These are phyloP conservation scores for Debaryomyces subglobosus DNA, from an alignment of 1,139 yeast species.

Conservation along the genomic window DNA sequence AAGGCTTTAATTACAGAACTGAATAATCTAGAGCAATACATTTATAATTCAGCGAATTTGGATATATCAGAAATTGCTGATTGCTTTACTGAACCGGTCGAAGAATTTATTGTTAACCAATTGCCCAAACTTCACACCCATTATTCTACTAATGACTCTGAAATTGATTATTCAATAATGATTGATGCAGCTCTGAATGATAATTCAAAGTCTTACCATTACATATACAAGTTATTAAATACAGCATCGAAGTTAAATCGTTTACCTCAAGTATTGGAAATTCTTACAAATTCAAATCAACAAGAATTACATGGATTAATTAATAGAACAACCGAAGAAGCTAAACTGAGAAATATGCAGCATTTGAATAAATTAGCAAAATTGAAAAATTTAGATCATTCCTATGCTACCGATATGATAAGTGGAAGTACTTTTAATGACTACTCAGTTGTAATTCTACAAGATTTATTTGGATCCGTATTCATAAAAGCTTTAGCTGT, in stretches of 20 bases:
- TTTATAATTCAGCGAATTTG: conserved; percentile 59
- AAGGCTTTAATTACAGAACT: conserved; percentile 40
- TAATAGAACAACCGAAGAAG: conserved; percentile 65
- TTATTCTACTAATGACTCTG: conserved; percentile 23
- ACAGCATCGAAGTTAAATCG: conserved; percentile 66
- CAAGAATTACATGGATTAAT: conserved; percentile 54
- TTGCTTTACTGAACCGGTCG: conserved; percentile 48
- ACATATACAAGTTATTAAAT: conserved; percentile 56
- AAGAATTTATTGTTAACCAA: conserved; percentile 33
- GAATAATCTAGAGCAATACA: conserved; percentile 56
- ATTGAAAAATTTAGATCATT: conserved; percentile 31
- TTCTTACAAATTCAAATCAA: conserved; percentile 49
- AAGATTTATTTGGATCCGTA: conserved; percentile 70
- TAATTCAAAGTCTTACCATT: conserved; percentile 54
- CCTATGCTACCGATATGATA: conserved; percentile 24
- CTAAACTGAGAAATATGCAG: conserved; percentile 48
- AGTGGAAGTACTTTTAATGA: conserved; percentile 43
- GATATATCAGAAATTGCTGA: conserved; percentile 57
- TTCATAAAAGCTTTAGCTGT: conserved; percentile 66
- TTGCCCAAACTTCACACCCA: conserved; percentile 38
- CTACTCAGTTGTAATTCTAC: conserved; percentile 58
- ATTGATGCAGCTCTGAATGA: conserved; percentile 32
- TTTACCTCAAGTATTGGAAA: conserved; percentile 61
- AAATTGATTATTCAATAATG: conserved; percentile 33
- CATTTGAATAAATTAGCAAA: conserved; percentile 38